Base-by-base conservation (phyloP, 805 yeast species). In the Jamesozyma piceae region DNA sequence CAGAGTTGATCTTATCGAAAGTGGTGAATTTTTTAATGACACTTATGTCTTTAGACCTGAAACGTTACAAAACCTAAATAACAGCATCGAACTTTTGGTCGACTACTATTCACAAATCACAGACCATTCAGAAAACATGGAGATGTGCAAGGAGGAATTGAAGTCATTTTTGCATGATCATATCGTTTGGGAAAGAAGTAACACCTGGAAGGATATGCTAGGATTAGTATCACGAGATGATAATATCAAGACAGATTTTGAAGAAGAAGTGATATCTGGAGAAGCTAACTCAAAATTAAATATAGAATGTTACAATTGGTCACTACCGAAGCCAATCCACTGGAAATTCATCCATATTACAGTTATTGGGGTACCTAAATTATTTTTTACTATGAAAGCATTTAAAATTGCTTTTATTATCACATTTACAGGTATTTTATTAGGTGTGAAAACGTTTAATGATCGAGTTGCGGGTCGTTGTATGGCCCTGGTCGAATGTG, bases 191-290 rank as follows among this genome's bases (percentile, higher is more conserved):
- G 97, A 90, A 65, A 76, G 97, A 64, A 85, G 85, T 58, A 88
- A 95, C 0, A 95, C 88, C 15, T 90, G 97, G 97, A 80, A 92
- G 54, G 96, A 90, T 59, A 80, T 90, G 81, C 75, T 89, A 50
- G 90, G 92, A 8, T 65, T 90, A 53, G 69, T 92, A 44, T 81
- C 85, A 47, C 69, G 84, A 2, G 61, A 60, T 39, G 58, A 54
- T 18, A 51, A 52, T 29, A 45, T 51, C 17, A 65, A 64, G 21
- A 63, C 66, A 3, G 53, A 53, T 14, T 37, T 48, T 5, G 44
- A 39, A 22, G 39, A 37, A 3, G 42, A 44, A 15, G 46, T 37
- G 31, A 37, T 33, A 33, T 33, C 38, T 24, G 48, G 58, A 18
- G 60, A 58, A 22, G 47, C 55, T 19, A 50, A 52, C 36, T 57